These are phyloP conservation scores for Xerocomus nothofagi DNA, from an alignment of 1,284 basidiomycete genomes.

Conservation along the genomic window DNA sequence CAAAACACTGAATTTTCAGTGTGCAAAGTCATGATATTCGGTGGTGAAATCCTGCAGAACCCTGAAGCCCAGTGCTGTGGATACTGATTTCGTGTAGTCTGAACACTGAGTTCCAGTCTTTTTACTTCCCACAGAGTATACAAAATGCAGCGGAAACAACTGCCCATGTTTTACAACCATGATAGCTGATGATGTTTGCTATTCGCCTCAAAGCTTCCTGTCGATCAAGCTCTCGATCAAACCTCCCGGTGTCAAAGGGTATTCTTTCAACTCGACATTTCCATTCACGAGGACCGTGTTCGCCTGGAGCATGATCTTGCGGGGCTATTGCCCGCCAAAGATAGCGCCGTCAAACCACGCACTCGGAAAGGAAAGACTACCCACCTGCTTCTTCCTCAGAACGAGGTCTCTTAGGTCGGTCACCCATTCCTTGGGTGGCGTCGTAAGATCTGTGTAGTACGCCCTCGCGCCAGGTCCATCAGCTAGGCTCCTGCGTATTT, in stretches of 20 bases:
- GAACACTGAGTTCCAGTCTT: too few species aligned
- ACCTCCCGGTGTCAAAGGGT: slow-evolving; percentile 68
- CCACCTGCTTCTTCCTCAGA: slow-evolving; percentile 74
- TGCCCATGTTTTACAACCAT: too few species aligned
- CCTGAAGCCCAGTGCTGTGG: too few species aligned
- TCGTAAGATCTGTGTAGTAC: slow-evolving; percentile 76
- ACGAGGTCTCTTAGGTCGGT: slow-evolving; percentile 75
- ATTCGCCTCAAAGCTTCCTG: slow-evolving; percentile 48
- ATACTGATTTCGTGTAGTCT: too few species aligned
- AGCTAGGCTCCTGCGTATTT: slow-evolving; percentile 81
- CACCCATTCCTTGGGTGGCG: slow-evolving; percentile 69
- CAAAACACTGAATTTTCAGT: too few species aligned
- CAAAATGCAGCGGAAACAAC: neutral
- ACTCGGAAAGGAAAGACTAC: slow-evolving; percentile 22
- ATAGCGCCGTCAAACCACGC: neutral
- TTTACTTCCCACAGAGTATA: too few species aligned
- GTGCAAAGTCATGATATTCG: too few species aligned
- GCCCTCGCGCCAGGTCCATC: slow-evolving; percentile 72
- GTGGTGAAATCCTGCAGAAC: too few species aligned
- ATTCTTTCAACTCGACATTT: slow-evolving; percentile 74
- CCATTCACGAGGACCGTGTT: slow-evolving; percentile 68
- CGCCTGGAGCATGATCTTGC: slow-evolving; percentile 81
- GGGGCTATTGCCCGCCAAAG: slow-evolving; percentile 46
- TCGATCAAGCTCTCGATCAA: slow-evolving; percentile 82
- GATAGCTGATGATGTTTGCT: neutral